phyloP scores from a whole-genome alignment of 1,139 yeast genomes.

The Sugiyamaella paludigena region DNA sequence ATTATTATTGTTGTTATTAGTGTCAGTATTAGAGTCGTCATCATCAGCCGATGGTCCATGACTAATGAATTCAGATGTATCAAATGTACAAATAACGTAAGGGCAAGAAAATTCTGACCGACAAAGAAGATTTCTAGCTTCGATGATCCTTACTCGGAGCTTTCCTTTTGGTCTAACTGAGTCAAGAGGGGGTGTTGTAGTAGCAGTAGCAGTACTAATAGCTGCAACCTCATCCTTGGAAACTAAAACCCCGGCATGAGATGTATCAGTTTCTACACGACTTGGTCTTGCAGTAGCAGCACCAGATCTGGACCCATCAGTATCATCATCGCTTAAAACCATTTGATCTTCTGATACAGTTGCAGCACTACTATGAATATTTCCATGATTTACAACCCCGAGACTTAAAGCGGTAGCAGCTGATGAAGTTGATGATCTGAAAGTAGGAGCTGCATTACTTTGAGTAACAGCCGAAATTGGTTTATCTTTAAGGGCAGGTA shows the following conservation, averaged over 20 bases:
- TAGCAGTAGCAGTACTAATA: background rate
- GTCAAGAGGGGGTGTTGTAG: background rate
- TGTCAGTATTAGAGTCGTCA: slow-evolving; percentile 14
- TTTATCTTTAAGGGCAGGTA: slow-evolving; percentile 13
- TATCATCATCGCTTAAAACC: slow-evolving; percentile 8
- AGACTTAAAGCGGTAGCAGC: slow-evolving; percentile 12
- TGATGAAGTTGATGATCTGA: slow-evolving; percentile 11
- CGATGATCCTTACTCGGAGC: slow-evolving; percentile 72
- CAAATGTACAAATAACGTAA: slow-evolving; percentile 91
- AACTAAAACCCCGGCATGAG: background rate
- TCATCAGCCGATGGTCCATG: slow-evolving; percentile 21
- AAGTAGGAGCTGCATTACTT: slow-evolving; percentile 21
- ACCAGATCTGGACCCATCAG: slow-evolving; percentile 1
- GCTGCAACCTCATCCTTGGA: background rate
- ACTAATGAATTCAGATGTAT: slow-evolving; percentile 86
- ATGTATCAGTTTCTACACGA: background rate
- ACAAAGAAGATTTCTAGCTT: slow-evolving; percentile 67
- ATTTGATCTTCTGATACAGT: slow-evolving; percentile 9
- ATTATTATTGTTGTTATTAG: background rate
- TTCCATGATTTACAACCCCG: slow-evolving; percentile 7
- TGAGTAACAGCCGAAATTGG: slow-evolving; percentile 15
- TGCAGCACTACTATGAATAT: background rate
- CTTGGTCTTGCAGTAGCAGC: slow-evolving; percentile 9
- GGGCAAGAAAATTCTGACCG: slow-evolving; percentile 61
- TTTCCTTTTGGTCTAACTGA: slow-evolving; percentile 49